Base-by-base conservation (phyloP, 345 rosid genomes). In the Hypericum androsaemum region DNA sequence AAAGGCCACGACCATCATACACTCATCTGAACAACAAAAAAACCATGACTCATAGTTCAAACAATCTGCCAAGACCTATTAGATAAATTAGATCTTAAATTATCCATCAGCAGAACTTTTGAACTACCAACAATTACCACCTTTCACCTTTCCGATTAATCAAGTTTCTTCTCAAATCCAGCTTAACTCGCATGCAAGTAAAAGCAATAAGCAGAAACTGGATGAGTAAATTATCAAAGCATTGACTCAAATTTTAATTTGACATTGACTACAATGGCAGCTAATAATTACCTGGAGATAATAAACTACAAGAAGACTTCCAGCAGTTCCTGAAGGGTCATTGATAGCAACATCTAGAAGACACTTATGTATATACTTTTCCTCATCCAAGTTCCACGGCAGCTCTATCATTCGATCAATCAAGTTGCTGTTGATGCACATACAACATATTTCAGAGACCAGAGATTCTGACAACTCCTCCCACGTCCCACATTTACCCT, bases 351-450 rank as follows among this genome's bases (percentile, higher is more conserved):
- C 80, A 70, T 92, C 97, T 41, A 88, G 58, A 57, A 92, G 74
- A 61, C 97, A 88, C 62, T 78, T 85, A 52, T 77, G 84, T 35
- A 88, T 53, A 74, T 71, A 72, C 73, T 85, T 88, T 77, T 88
- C 95, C 75, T 92, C 99, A n/a, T 75, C 79, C 52, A 71, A 64
- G 64, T 83, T 85, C 95, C 99, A 94, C 0, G 97, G 97, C 52
- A 94, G 73, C 75, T 83, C 97, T 54, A 94, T 83, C 66, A 94
- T 81, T 50, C 80, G 77, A 61, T 88, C 99, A 41, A 81, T 86
- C 72, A 86, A 71, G 65, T 83, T 94, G 65, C 85, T 80, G 67
- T 82, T 64, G 22, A 88, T 85, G 64, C 95, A 94, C 62, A 88
- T 87, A 73, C 75, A 88, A 71, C 90, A 88, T 45, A 94, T 74